Evolutionary conservation across 73 alveolate genomes (phyloP), one percentile per base, ranked within the genome.

Genomic region (Uronychia binucleata): DNA sequence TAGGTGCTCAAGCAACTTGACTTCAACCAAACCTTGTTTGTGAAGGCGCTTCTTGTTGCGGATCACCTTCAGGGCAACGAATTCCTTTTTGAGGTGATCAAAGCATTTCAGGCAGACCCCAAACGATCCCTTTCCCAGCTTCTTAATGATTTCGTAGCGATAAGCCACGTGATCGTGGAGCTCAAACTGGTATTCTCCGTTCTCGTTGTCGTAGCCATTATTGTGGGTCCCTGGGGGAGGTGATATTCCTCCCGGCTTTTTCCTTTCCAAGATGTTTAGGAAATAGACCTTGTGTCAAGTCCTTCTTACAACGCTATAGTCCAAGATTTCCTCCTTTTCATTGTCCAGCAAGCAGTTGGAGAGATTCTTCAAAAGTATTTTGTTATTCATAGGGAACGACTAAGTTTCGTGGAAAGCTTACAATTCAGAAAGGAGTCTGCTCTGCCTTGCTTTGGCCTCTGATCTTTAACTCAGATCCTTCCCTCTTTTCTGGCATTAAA

Each of bases 81-180:
- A 89, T 84, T 95, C 98, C 46, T 91, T 90, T 29, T 83, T 77
- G 77, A 95, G 91, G 57, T 97, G 96, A 89, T 97, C 99, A 85
- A 67, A 87, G 34, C 97, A 96, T 91, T 95, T 96, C 58, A 93
- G 59, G 28, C 96, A 98, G 35, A 82, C 90, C n/a, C 99, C 99
- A 89, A 97, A 97, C 26, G 98, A 88, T 1, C 99, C 99, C 84
- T 97, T 95, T n/a, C 99, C 99, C 78, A 97, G 84, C 29, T 82
- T 78, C 80, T 97, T 93, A 30, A 97, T 76, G 58, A 97, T 91
- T 77, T 97, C 99, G 91, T 90, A 97, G 82, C 99, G 82, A 89
- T 97, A 96, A n/a, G 93, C 88, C 31, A 97, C 86, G 78, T 93
- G 95, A 78, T 97, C 99, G 32, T 92, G 91, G 26, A 78, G 33